Base-by-base conservation (phyloP, 208 protist species). In the Crithidia expoeki region DNA sequence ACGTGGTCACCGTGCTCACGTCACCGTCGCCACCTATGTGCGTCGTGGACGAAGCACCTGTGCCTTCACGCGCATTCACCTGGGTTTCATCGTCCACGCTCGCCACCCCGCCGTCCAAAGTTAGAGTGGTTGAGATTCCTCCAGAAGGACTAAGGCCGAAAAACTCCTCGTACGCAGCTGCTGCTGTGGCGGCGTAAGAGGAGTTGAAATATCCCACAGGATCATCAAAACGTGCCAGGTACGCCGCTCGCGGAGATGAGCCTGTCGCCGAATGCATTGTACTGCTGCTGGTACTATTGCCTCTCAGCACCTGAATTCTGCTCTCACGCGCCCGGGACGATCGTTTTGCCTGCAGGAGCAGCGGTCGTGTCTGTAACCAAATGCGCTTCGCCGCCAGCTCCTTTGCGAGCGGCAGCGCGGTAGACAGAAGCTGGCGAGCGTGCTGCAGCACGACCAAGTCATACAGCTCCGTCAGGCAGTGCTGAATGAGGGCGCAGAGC, bases 391-490 rank as follows among this genome's bases (percentile, higher is more conserved):
- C 81, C 5, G 84, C 91, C n/a, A 96, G 72, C 52, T 92, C 81
- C 76, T 94, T 92, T 4, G 88, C 91, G 34, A 96, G 75, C 4
- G 91, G 88, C 1, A 96, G 25, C 12, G 84, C 86, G 2, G 71
- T 77, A 1, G 38, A 28, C 69, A 76, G 77, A 23, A 94, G 56
- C 59, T 85, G 79, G n/a, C 79, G 78, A 0, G 78, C 70, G 36
- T 88, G 81, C 36, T 80, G 72, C 23, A 96, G 76, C 38, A 94
- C 66, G 33, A 96, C 78, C 9, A 96, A 76, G 66, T 96, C 91
- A 52, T 94, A 94, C 25, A 96, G 76, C 74, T 96, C 91, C n/a
- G 83, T 90, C 17, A 94, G 72, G 64, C 91, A 96, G 80, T 96
- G 91, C 50, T 94, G 76, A 25, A 90, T 67, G 6, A 96, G 27